Conservation (phyloP, 2,329 filamentous ascomycete species). For the Acephala macrosclerotiorum region DNA sequence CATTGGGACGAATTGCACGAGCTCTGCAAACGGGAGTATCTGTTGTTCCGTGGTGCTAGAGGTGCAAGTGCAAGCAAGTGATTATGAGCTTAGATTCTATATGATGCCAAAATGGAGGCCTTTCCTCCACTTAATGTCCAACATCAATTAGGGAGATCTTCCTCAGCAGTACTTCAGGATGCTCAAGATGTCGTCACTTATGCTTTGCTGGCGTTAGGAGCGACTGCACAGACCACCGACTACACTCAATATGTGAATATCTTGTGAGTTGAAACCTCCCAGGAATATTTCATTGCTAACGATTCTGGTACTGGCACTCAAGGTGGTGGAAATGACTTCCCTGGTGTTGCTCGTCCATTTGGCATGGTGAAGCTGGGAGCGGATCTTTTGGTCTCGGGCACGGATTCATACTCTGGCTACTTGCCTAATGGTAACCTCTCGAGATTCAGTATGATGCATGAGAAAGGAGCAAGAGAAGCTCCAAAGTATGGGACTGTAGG, state of each 20-base stretch:
- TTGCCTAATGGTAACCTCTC: conserved; percentile 59
- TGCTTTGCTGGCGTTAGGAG: conserved; percentile 6
- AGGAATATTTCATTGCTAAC: conserved; percentile 9
- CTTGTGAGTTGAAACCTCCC: conserved; percentile 29
- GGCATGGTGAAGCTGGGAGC: conserved; percentile 53
- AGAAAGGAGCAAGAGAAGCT: conserved; percentile 71
- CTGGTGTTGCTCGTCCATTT: conserved; percentile 52
- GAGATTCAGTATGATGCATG: conserved; percentile 70
- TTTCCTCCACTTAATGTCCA: not conserved
- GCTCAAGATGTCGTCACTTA: not conserved
- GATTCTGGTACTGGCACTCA: conserved; percentile 46
- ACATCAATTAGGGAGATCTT: not conserved
- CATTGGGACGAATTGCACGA: not conserved
- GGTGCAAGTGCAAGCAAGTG: not conserved
- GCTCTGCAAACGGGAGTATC: not conserved
- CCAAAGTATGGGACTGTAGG: conserved; percentile 74
- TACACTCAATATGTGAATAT: conserved; percentile 40
- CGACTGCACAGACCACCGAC: conserved; percentile 23
- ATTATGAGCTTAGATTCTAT: not conserved
- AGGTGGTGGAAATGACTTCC: conserved; percentile 54
- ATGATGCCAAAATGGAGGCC: not conserved
- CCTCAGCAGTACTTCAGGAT: not conserved
- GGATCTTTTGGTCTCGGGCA: conserved; percentile 51
- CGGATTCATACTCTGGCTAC: conserved; percentile 62
- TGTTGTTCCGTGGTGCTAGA: not conserved